Conservation (phyloP, 176 grass and related monocot species). For the Oryza punctata region DNA sequence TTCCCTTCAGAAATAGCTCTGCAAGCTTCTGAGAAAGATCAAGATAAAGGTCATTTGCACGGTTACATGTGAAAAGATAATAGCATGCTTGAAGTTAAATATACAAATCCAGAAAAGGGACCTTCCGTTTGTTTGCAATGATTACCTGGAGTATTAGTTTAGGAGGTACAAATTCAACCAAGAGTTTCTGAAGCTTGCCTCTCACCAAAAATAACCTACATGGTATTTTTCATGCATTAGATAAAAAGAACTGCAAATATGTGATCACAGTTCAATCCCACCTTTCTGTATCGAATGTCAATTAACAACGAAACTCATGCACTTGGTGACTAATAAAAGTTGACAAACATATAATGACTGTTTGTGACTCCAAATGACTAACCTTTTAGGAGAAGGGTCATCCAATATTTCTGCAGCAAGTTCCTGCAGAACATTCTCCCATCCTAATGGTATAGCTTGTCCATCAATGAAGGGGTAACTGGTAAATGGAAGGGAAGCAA, state of each 20-base stretch:
- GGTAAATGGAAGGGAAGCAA: constrained; percentile 20
- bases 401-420: constrained; percentile 66
- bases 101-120: background rate
- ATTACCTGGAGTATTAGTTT: constrained; percentile 71
- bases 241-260: constrained; percentile 13
- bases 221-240: constrained; percentile 9
- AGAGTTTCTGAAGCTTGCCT: constrained; percentile 72
- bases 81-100: constrained; percentile 10
- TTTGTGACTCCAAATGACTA: background rate
- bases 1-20: constrained; percentile 67
- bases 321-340: background rate
- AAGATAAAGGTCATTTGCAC: background rate
- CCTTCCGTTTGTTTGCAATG: background rate
- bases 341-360: background rate
- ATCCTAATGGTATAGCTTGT: constrained; percentile 65
- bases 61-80: constrained; percentile 1
- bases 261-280: constrained; percentile 20
- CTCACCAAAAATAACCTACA: constrained; percentile 59
- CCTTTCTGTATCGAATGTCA: background rate
- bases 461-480: constrained; percentile 68
- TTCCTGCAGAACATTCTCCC: constrained; percentile 63
- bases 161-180: constrained; percentile 71
- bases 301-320: background rate
- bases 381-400: constrained; percentile 64
- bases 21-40: constrained; percentile 57